Evolutionary conservation across 2,329 filamentous ascomycete species (phyloP).

Genomic region (Penicillium sp.): DNA sequence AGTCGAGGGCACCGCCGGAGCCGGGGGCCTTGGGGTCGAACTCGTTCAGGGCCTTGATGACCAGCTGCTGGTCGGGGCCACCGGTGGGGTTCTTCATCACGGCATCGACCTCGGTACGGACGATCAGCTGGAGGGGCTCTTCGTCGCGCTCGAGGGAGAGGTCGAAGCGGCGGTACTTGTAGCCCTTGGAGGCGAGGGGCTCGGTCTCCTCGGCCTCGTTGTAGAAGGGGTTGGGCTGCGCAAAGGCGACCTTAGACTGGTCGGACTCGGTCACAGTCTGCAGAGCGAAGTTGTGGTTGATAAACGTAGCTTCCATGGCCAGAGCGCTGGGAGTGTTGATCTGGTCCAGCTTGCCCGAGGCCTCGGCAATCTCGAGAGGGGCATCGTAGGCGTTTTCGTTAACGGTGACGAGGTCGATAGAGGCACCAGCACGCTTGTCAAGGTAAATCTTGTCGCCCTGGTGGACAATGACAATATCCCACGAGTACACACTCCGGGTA

Average conservation of each 20-base stretch:
- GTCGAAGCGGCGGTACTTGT: constrained; percentile 98
- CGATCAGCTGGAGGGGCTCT: constrained; percentile 86
- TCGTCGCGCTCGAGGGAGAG: constrained; percentile 86
- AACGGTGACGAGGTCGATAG: constrained; percentile 94
- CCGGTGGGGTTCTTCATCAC: constrained; percentile 91
- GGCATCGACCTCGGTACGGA: constrained; percentile 91
- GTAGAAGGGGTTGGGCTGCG: constrained; percentile 94
- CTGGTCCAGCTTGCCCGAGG: constrained; percentile 68
- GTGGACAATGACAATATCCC: constrained; percentile 92
- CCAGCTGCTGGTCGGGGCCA: constrained; percentile 85
- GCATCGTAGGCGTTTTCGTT: constrained; percentile 98
- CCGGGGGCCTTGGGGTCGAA: constrained; percentile 98
- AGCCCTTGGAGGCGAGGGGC: constrained; percentile 89
- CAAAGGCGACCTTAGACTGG: constrained; percentile 72
- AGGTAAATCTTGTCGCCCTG: constrained; percentile 97
- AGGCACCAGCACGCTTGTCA: constrained; percentile 94
- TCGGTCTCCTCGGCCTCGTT: constrained; percentile 88
- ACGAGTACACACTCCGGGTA: constrained; percentile 92
- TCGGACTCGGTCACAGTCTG: constrained; percentile 86
- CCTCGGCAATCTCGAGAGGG: constrained; percentile 80
- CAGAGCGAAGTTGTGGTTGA: constrained; percentile 99
- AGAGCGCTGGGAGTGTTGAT: constrained; percentile 93
- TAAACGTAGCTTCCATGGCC: constrained; percentile 96
- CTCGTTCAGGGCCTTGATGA: constrained; percentile 96
- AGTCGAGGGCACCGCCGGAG: constrained; percentile 90